phyloP scores from a whole-genome alignment of 306 rosid species.

The Sophora flavescens region DNA sequence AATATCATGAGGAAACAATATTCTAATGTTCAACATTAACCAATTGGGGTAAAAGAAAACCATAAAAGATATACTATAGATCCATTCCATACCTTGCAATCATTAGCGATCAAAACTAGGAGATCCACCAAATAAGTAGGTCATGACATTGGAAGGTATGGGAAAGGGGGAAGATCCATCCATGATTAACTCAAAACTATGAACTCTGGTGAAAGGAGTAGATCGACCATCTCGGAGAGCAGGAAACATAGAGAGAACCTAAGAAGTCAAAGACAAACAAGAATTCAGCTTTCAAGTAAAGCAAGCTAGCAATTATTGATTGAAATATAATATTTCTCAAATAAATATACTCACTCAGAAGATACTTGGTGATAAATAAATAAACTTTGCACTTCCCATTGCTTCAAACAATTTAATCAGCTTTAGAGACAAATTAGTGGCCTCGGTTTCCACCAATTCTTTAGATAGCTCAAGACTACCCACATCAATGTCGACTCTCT shows the following conservation, averaged over 20 bases:
- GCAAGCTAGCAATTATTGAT: neutral
- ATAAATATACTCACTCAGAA: neutral
- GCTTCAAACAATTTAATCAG: neutral
- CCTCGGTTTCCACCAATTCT: neutral
- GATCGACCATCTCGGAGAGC: neutral
- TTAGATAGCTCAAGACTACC: neutral
- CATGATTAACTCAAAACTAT: no score
- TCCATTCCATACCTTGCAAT: neutral
- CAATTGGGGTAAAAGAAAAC: neutral
- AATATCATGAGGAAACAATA: no score
- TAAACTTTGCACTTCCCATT: neutral
- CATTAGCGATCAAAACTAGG: neutral
- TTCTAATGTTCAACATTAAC: neutral
- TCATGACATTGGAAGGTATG: slow-evolving; percentile 6
- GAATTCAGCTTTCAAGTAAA: neutral
- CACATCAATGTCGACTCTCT: neutral
- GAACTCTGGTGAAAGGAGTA: no score
- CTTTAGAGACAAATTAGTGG: neutral
- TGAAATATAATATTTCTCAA: neutral
- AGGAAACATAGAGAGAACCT: slow-evolving; percentile 1
- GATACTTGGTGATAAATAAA: neutral
- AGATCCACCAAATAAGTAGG: slow-evolving; percentile 15
- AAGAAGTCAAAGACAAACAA: neutral
- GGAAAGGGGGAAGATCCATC: neutral
- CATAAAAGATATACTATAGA: neutral